Evolutionary conservation across 805 yeast species (phyloP).

Genomic region (Saccharomycopsis fodiens): DNA sequence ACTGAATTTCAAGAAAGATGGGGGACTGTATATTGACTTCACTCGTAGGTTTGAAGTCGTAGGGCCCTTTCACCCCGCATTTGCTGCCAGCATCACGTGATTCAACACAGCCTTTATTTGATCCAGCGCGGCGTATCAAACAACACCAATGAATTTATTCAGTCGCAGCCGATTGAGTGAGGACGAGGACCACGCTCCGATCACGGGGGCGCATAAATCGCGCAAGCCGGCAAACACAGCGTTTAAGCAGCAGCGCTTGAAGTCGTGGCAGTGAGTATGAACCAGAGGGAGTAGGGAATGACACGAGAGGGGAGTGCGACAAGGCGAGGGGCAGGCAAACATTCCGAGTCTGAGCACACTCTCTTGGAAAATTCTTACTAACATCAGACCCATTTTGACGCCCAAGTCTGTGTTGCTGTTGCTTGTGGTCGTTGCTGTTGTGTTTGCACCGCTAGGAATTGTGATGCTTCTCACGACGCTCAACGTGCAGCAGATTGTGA

Average conservation of each 20-base stretch:
- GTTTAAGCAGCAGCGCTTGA: conserved; percentile 63
- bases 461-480: conserved; percentile 68
- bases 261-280: conserved; percentile 43
- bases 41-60: too few species aligned
- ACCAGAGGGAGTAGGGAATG: background rate
- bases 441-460: conserved; percentile 89
- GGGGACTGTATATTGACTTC: too few species aligned
- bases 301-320: background rate
- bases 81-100: too few species aligned
- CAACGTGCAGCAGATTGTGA: conserved; percentile 63
- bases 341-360: background rate
- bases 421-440: conserved; percentile 60
- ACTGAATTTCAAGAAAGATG: too few species aligned
- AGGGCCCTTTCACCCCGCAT: too few species aligned
- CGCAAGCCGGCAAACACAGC: conserved; percentile 45
- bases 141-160: conserved; percentile 18
- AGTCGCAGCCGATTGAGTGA: conserved; percentile 8
- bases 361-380: background rate
- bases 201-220: conserved; percentile 14
- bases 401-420: conserved; percentile 88
- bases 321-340: background rate
- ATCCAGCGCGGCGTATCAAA: background rate
- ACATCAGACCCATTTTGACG: conserved; percentile 62
- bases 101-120: too few species aligned
- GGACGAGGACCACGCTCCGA: conserved; percentile 6